A percentile compares a stretch with the other conserved stretches of the same genome.
Conservation (phyloP, 2,329 filamentous ascomycete species). For the Colletotrichum incanum region DNA sequence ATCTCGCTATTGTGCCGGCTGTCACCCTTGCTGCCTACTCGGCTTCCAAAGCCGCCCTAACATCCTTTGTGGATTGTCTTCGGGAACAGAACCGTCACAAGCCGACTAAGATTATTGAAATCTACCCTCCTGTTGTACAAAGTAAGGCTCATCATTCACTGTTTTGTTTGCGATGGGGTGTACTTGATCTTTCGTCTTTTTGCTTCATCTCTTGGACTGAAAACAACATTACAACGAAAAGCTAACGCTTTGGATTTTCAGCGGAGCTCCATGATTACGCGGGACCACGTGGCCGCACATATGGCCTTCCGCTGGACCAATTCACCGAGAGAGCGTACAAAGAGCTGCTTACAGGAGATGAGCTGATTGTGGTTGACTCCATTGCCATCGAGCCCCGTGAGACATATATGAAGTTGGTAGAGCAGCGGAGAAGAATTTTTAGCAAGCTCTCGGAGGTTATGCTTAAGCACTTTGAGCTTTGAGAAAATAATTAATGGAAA, state of each 20-base stretch:
- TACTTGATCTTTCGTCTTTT: too few relatives aligned
- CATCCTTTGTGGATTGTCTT: constrained; percentile 60
- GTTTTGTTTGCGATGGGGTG: not conserved
- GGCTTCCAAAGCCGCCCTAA: constrained; percentile 61
- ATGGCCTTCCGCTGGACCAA: constrained; percentile 44
- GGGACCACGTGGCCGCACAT: constrained; percentile 40
- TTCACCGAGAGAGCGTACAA: constrained; percentile 56
- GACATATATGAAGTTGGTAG: not conserved
- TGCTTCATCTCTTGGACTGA: not conserved
- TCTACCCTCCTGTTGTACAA: constrained; percentile 53
- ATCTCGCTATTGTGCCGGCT: constrained; percentile 53
- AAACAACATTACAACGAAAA: constrained; percentile 45
- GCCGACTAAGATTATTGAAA: constrained; percentile 53
- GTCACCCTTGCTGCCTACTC: constrained; percentile 57
- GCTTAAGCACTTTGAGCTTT: not conserved
- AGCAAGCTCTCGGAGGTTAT: not conserved
- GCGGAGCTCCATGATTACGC: constrained; percentile 47
- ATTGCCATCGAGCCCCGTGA: constrained; percentile 18
- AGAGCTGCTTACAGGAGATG: constrained; percentile 51
- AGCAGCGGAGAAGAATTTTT: not conserved
- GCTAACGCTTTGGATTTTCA: constrained; percentile 15
- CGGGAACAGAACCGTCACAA: constrained; percentile 48
- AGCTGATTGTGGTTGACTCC: constrained; percentile 47
- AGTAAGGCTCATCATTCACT: constrained; percentile 47
- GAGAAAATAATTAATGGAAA: not conserved